Percentiles rank a stretch among this genome's conserved stretches.
These are phyloP conservation scores for Nakataea oryzae DNA, from an alignment of 2,329 filamentous ascomycete genomes.

Conservation along the genomic window DNA sequence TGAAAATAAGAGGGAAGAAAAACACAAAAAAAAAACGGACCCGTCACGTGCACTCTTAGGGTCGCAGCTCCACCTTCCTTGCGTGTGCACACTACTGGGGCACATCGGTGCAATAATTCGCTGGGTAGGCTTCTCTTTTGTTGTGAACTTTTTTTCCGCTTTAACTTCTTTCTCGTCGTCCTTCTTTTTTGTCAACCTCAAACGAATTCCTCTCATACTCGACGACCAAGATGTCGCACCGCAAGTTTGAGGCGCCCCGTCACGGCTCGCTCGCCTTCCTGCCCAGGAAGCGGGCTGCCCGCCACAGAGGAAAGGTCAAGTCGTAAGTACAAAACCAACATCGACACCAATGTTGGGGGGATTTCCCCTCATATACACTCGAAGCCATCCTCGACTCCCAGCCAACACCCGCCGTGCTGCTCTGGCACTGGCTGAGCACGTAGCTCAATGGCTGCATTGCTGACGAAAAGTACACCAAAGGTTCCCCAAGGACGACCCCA, in stretches of 20 bases:
- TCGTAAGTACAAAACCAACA: constrained; percentile 52
- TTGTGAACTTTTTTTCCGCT: not conserved
- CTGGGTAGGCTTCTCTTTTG: not conserved
- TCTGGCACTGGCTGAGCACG: constrained; percentile 11
- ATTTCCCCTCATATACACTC: constrained; percentile 6
- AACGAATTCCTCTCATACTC: not conserved
- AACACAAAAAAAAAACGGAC: not conserved
- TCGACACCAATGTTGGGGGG: not conserved
- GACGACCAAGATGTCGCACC: constrained; percentile 30
- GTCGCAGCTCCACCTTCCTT: not conserved
- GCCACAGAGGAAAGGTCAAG: constrained; percentile 97
- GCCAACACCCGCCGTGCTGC: not conserved
- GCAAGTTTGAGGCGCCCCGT: constrained; percentile 72
- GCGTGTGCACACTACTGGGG: not conserved
- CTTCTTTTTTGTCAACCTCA: not conserved
- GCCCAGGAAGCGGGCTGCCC: constrained; percentile 83
- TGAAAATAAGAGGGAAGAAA: not conserved
- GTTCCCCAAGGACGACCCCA: constrained; percentile 99
- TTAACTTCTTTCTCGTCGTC: not conserved
- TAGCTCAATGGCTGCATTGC: constrained; percentile 8
- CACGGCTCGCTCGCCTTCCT: constrained; percentile 88
- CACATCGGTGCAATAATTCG: not conserved
- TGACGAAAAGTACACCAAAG: constrained; percentile 31
- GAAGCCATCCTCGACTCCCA: not conserved
- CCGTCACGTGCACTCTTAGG: not conserved